phyloP scores from a whole-genome alignment of 2,329 filamentous ascomycete genomes.

The Orbilia quercus region DNA sequence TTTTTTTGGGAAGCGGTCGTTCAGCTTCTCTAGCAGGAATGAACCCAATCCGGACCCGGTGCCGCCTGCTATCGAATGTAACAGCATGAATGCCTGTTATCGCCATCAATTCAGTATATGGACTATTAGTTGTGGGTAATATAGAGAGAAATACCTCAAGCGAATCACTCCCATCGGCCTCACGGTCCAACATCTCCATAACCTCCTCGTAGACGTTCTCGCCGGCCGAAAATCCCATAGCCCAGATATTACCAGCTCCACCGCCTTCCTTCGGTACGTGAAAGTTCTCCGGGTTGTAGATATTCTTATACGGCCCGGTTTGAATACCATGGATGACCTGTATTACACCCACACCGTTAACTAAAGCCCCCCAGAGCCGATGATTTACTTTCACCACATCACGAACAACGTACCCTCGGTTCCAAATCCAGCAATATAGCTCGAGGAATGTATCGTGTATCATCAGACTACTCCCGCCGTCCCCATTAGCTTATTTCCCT shows the following conservation, averaged over 20 bases:
- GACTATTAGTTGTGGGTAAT: too few relatives aligned
- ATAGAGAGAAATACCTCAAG: too few relatives aligned
- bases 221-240: slow-evolving; percentile 91
- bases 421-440: slow-evolving; percentile 96
- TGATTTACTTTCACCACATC: not conserved
- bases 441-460: slow-evolving; percentile 96
- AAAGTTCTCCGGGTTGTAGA: slow-evolving; percentile 99
- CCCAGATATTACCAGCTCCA: slow-evolving; percentile 98
- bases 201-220: slow-evolving; percentile 88
- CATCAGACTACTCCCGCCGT: slow-evolving; percentile 76
- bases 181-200: slow-evolving; percentile 98
- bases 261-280: slow-evolving; percentile 94
- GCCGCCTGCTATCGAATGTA: slow-evolving; percentile 96
- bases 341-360: slow-evolving; percentile 37
- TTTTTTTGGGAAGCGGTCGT: slow-evolving; percentile 98
- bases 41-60: slow-evolving; percentile 96
- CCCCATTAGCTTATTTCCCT: too few relatives aligned
- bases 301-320: slow-evolving; percentile 93
- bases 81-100: slow-evolving; percentile 88
- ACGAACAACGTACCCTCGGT: slow-evolving; percentile 73
- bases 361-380: too few relatives aligned
- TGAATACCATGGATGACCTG: slow-evolving; percentile 91
- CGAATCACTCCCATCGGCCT: slow-evolving; percentile 97
- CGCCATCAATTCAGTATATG: too few relatives aligned
- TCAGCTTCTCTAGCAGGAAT: slow-evolving; percentile 92